Evolutionary conservation across 805 yeast genomes (phyloP).

Genomic region (Sugiyamaella marilandica): DNA sequence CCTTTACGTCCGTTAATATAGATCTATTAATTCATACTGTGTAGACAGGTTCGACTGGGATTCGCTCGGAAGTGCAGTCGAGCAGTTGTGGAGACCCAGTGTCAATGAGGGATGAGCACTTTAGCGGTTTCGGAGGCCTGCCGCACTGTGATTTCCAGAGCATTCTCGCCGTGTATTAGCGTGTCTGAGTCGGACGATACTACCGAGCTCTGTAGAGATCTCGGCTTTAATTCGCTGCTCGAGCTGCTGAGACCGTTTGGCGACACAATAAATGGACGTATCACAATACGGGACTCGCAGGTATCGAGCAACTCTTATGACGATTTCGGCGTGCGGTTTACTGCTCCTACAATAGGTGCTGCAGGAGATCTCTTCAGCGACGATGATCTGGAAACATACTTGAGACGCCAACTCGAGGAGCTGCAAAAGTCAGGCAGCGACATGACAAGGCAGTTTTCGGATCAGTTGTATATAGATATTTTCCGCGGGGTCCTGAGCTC

Average conservation of each 20-base stretch:
- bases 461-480: conserved; percentile 47
- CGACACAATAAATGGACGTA: conserved; percentile 44
- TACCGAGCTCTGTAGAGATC: conserved; percentile 40
- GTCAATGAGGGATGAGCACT: background rate
- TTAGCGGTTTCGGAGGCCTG: background rate
- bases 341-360: conserved; percentile 29
- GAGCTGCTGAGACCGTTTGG: conserved; percentile 54
- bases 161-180: conserved; percentile 51
- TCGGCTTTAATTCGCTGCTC: conserved; percentile 42
- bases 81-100: too few relatives aligned
- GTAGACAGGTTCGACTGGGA: too few relatives aligned
- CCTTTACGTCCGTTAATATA: too few relatives aligned
- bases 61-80: too few relatives aligned
- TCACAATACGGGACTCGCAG: conserved; percentile 49
- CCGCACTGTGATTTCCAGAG: conserved; percentile 24
- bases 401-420: conserved; percentile 11
- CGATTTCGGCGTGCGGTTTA: conserved; percentile 54
- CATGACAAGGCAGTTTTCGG: conserved; percentile 27
- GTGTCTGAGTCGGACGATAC: conserved; percentile 45
- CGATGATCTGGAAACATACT: conserved; percentile 34
- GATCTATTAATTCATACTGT: too few relatives aligned
- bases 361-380: conserved; percentile 33
- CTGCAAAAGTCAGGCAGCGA: background rate
- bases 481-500: conserved; percentile 57
- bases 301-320: conserved; percentile 45